Base-by-base conservation (phyloP, 2,329 filamentous ascomycete genomes). In the Emericellopsis cladophorae region DNA sequence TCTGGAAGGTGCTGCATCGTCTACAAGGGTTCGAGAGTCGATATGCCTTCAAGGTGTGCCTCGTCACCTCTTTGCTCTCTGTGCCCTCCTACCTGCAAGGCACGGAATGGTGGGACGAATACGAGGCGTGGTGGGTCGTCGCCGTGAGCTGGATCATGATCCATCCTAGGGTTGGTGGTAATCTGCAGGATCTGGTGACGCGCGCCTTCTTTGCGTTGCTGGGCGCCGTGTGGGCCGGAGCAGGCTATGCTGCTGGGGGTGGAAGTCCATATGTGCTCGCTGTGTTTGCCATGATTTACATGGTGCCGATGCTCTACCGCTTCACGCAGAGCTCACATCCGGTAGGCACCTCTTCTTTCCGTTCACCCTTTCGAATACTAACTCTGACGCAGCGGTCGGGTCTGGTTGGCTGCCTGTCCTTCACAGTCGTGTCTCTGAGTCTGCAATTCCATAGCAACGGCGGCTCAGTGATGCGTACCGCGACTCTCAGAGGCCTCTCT, bases 221-320 rank as follows among this genome's bases (percentile, higher is more conserved):
- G 5, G 74, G 74, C 12, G 68, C 72, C 16, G 50, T 68, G 1
- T 79, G 74, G 74, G 69, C 66, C 6, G 73, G 66, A 8, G 52
- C 74, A 32, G 64, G 70, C 1, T 72, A 68, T 49, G 65, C 62
- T 7, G 70, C 68, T 11, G 65, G 63, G 4, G 47, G 66, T 34
- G 72, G 72, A 7, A 75, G 68, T 47, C 70, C 70, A 0, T 74
- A 68, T 48, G 64, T 76, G 2, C 66, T 75, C 54, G 71, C 67
- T 4, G 65, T 63, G 0, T 76, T 78, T 53, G 67, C 72, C 12
- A 59, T 62, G 4, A 58, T 76, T 6, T 78, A 68, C 48, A 74
- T 77, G 69, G 48, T 72, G n/a, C 74, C 74, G 1, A 76, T 76
- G 72, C 56, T 76, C 10, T 74, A 74, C 44, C 62, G 72, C 23